Conservation (phyloP, 1,284 basidiomycete species). For the Cryptococcus deneoformans region DNA sequence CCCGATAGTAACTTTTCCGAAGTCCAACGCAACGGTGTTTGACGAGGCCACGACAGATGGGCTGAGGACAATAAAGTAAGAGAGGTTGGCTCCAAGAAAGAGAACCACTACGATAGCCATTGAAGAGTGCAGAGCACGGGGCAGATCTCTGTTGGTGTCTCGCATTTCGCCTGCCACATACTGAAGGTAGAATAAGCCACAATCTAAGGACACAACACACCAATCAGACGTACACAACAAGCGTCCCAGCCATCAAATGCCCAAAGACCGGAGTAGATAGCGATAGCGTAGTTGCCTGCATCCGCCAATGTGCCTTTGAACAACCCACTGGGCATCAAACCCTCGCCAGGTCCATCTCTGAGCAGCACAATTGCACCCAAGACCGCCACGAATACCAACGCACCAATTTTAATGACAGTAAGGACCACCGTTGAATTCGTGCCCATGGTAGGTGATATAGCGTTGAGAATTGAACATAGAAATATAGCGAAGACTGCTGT, state of each 20-base stretch:
- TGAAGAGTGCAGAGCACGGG: conserved; percentile 81
- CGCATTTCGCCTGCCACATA: conserved; percentile 92
- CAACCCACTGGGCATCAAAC: conserved; percentile 51
- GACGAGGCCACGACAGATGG: conserved; percentile 56
- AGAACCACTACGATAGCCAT: conserved; percentile 65
- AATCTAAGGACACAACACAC: not conserved
- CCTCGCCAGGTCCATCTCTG: conserved; percentile 40
- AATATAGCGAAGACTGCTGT: conserved; percentile 73
- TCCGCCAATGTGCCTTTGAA: conserved; percentile 74
- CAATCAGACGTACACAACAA: conserved; percentile 38
- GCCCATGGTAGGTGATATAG: conserved; percentile 74
- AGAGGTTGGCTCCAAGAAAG: conserved; percentile 78
- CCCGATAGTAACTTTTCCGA: conserved; percentile 82
- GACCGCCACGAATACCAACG: conserved; percentile 50
- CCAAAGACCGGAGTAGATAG: conserved; percentile 93
- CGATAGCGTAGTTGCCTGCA: conserved; percentile 83
- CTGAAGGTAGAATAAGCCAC: conserved; percentile 36
- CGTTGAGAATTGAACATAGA: conserved; percentile 70
- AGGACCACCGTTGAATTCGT: conserved; percentile 80
- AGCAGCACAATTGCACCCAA: conserved; percentile 48
- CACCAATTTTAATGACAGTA: conserved; percentile 68
- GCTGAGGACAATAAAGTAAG: conserved; percentile 93
- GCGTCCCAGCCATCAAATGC: conserved; percentile 84
- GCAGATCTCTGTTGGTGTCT: conserved; percentile 79
- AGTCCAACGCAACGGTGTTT: conserved; percentile 94